Evolutionary conservation across 768 basidiomycete species (phyloP).

Genomic region (Pulveroboletus sp.): DNA sequence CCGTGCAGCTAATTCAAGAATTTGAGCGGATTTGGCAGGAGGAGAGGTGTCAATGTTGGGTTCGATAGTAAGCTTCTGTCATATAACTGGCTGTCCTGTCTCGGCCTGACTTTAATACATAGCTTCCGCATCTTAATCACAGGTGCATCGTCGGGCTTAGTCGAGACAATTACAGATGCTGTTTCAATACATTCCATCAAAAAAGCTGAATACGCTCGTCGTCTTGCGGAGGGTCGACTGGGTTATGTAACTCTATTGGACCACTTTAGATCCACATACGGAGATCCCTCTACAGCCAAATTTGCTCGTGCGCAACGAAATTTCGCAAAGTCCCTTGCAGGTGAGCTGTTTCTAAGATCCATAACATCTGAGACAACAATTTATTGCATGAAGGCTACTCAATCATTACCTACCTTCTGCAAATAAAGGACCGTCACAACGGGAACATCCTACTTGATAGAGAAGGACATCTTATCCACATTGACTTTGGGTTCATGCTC

Average conservation of each 20-base stretch:
- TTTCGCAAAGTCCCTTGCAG: slow-evolving; percentile 90
- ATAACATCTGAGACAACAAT: not conserved
- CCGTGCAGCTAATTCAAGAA: slow-evolving; percentile 90
- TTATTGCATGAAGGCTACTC: slow-evolving; percentile 69
- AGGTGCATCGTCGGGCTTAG: slow-evolving; percentile 87
- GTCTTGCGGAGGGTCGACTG: slow-evolving; percentile 74
- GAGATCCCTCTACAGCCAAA: slow-evolving; percentile 81
- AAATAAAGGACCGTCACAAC: slow-evolving; percentile 98
- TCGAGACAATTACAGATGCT: slow-evolving; percentile 97
- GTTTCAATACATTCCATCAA: slow-evolving; percentile 99
- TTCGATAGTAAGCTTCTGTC: slow-evolving; percentile 67
- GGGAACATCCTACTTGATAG: slow-evolving; percentile 96
- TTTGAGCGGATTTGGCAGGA: slow-evolving; percentile 95
- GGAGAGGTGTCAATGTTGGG: slow-evolving; percentile 90
- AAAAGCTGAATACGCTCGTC: slow-evolving; percentile 94
- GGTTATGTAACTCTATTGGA: slow-evolving; percentile 89
- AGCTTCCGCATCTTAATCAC: slow-evolving; percentile 97
- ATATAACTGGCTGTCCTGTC: not conserved
- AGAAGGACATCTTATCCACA: slow-evolving; percentile 93
- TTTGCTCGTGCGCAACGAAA: slow-evolving; percentile 90
- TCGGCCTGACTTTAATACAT: slow-evolving; percentile 1
- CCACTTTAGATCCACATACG: slow-evolving; percentile 90
- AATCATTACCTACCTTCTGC: slow-evolving; percentile 91
- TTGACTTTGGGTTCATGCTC: slow-evolving; percentile 98
- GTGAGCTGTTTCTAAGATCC: slow-evolving; percentile 33